Conservation (phyloP, 2,329 filamentous ascomycete species). For the Aspergillus piperis region DNA sequence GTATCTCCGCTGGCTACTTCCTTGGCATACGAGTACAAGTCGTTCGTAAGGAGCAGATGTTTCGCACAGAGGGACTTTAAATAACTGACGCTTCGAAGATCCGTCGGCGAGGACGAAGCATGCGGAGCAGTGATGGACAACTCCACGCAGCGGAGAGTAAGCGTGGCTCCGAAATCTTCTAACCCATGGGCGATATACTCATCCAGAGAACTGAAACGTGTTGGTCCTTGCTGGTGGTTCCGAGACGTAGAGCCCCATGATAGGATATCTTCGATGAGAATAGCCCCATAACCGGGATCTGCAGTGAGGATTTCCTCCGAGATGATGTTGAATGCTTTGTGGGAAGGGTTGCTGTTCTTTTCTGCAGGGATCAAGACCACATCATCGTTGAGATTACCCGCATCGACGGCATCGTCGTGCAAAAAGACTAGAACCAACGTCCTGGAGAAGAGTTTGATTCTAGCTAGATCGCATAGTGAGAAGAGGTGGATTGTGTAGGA, state of each 20-base stretch:
- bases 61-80: constrained; percentile 13
- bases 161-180: constrained; percentile 11
- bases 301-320: constrained; percentile 8
- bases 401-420: constrained; percentile 19
- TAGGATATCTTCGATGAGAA: constrained; percentile 10
- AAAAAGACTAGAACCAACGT: constrained; percentile 15
- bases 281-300: constrained; percentile 4
- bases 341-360: not conserved
- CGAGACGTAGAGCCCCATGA: constrained; percentile 9
- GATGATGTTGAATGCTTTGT: constrained; percentile 5
- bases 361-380: not conserved
- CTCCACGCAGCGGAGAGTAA: constrained; percentile 11
- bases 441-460: constrained; percentile 12
- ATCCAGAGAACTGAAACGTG: not conserved
- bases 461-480: constrained; percentile 4
- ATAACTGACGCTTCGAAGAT: not conserved
- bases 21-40: constrained; percentile 21
- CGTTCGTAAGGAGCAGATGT: constrained; percentile 19
- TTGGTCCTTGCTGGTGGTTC: not conserved
- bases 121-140: constrained; percentile 5
- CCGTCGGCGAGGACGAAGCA: not conserved
- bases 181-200: constrained; percentile 13
- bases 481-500: constrained; percentile 12
- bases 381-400: not conserved
- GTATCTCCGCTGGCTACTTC: constrained; percentile 9